Evolutionary conservation across 2,329 filamentous ascomycete species (phyloP).

Genomic region (Saccharata proteae): DNA sequence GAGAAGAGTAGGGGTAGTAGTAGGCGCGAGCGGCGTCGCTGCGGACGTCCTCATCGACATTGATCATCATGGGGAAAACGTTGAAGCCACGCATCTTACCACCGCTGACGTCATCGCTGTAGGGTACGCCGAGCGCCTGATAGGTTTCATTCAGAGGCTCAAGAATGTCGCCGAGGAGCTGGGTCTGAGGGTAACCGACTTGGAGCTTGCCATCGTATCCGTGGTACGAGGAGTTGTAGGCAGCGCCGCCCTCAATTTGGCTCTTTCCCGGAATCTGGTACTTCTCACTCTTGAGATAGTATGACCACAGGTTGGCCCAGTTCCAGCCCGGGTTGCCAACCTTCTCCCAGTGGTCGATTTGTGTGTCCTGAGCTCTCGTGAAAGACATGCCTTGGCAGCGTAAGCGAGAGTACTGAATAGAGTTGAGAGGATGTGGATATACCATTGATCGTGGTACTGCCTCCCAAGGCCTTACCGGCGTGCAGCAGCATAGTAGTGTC

Average conservation of each 20-base stretch:
- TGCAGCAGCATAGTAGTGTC: constrained; percentile 11
- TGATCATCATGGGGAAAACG: constrained; percentile 23
- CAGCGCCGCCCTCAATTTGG: constrained; percentile 1
- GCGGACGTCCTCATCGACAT: constrained; percentile 21
- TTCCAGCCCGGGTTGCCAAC: constrained; percentile 8
- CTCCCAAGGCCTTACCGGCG: constrained; percentile 24
- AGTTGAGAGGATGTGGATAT: constrained; percentile 1
- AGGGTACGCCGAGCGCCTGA: constrained; percentile 17
- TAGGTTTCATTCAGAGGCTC: constrained; percentile 20
- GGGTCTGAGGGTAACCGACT: constrained; percentile 3
- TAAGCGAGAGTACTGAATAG: neutral
- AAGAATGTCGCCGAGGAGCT: constrained; percentile 1
- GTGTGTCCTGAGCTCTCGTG: constrained; percentile 4
- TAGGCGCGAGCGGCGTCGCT: constrained; percentile 32
- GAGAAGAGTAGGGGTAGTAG: constrained; percentile 26
- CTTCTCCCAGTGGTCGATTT: constrained; percentile 8
- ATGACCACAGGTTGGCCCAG: constrained; percentile 5
- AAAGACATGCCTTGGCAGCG: constrained; percentile 8
- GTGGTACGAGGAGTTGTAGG: constrained; percentile 2
- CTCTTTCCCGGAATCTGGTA: neutral
- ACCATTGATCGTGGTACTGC: constrained; percentile 27
- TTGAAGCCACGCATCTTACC: constrained; percentile 28
- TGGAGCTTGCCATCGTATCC: constrained; percentile 5
- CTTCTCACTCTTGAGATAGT: constrained; percentile 9
- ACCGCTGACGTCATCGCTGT: constrained; percentile 24